phyloP scores from a whole-genome alignment of 192 early-diverging fungal genomes.

The Mortierella hygrophila region DNA sequence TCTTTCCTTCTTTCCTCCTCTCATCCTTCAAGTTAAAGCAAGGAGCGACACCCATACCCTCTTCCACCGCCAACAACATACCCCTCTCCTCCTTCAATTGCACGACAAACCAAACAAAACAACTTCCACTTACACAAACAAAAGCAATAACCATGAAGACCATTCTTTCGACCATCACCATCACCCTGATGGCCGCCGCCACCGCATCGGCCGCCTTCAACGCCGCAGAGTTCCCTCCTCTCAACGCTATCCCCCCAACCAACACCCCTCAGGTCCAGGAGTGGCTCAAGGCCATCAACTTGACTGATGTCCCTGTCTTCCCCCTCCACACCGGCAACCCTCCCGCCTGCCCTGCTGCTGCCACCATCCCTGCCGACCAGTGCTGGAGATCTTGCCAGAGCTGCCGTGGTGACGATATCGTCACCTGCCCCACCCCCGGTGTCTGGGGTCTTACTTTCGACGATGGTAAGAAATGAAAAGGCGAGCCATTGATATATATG shows the following conservation, averaged over 20 bases:
- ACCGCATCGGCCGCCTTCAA: constrained; percentile 33
- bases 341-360: constrained; percentile 15
- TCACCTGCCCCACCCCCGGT: constrained; percentile 60
- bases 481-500: not conserved
- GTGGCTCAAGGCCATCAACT: constrained; percentile 42
- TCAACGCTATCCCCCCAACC: constrained; percentile 34
- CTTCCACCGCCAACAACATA: not conserved
- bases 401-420: constrained; percentile 22
- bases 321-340: constrained; percentile 28
- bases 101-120: not conserved
- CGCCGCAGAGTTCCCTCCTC: constrained; percentile 28
- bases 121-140: not conserved
- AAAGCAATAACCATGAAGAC: constrained; percentile 23
- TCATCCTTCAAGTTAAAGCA: not conserved
- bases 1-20: constrained; percentile 19
- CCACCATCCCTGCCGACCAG: constrained; percentile 17
- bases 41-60: not conserved
- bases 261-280: constrained; percentile 23
- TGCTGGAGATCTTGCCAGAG: constrained; percentile 48
- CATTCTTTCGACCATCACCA: constrained; percentile 13
- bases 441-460: constrained; percentile 68
- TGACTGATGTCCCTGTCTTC: constrained; percentile 47
- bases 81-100: not conserved
- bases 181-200: constrained; percentile 11
- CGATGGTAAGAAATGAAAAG: constrained; percentile 59